Conservation (phyloP, 2,329 filamentous ascomycete genomes). For the Dactylonectria macrodidyma region DNA sequence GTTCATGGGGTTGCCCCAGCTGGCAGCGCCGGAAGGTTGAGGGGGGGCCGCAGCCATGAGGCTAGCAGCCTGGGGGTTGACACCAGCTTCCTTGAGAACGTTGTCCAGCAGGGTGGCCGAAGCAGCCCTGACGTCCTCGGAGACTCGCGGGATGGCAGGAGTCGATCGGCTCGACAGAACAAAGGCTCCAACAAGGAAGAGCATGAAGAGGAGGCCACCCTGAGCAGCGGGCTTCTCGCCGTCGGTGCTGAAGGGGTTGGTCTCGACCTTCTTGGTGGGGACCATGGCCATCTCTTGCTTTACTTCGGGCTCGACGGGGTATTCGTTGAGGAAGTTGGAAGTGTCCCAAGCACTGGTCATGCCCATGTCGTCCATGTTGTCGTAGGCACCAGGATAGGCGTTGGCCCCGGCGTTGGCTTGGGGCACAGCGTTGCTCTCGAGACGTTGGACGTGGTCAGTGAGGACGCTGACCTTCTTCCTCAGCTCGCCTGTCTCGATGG, state of each 20-base stretch:
- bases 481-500: slow-evolving; percentile 89
- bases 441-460: slow-evolving; percentile 77
- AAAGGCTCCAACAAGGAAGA: slow-evolving; percentile 95
- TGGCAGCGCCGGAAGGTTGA: slow-evolving; percentile 65
- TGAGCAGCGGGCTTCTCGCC: slow-evolving; percentile 79
- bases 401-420: slow-evolving; percentile 63
- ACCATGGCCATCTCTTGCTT: slow-evolving; percentile 73
- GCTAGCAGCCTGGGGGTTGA: slow-evolving; percentile 61
- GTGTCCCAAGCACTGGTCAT: slow-evolving; percentile 89
- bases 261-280: slow-evolving; percentile 65
- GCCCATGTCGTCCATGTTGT: slow-evolving; percentile 86
- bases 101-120: slow-evolving; percentile 84
- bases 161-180: slow-evolving; percentile 88
- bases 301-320: slow-evolving; percentile 72
- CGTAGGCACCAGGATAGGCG: slow-evolving; percentile 79
- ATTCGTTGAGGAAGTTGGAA: slow-evolving; percentile 79
- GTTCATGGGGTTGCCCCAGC: slow-evolving; percentile 58
- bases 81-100: slow-evolving; percentile 85
- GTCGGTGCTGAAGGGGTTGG: slow-evolving; percentile 58
- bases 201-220: slow-evolving; percentile 90
- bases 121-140: slow-evolving; percentile 84
- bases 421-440: slow-evolving; percentile 72
- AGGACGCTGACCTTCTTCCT: slow-evolving; percentile 93
- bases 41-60: slow-evolving; percentile 65
- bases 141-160: slow-evolving; percentile 81